Evolutionary conservation across 805 yeast genomes (phyloP).

Genomic region (Candida caryicola): DNA sequence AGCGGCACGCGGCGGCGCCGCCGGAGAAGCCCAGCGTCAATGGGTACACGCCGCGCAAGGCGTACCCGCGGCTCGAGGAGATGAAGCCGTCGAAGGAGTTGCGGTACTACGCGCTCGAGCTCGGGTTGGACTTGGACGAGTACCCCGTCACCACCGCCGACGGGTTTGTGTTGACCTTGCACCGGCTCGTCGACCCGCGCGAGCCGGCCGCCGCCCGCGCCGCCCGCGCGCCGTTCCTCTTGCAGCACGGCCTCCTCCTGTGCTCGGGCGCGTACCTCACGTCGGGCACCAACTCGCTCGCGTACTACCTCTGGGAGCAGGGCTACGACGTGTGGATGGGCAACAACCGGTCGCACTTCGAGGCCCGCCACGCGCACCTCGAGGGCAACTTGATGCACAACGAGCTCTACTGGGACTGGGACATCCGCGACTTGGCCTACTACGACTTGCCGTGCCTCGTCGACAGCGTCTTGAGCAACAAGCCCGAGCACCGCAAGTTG

Average conservation of each 20-base stretch:
- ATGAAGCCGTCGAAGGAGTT: conserved; percentile 45
- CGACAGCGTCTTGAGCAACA: conserved; percentile 50
- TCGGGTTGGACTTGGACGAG: conserved; percentile 58
- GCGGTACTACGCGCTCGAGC: conserved; percentile 61
- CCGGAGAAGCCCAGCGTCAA: conserved; percentile 12
- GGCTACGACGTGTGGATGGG: conserved; percentile 93
- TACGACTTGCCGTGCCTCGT: conserved; percentile 76
- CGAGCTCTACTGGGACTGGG: conserved; percentile 88
- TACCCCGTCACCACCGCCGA: conserved; percentile 69
- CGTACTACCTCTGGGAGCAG: conserved; percentile 47
- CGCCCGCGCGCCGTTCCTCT: conserved; percentile 58
- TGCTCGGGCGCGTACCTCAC: conserved; percentile 84
- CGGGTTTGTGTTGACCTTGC: conserved; percentile 69
- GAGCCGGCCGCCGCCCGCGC: conserved; percentile 29
- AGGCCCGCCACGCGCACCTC: conserved; percentile 53
- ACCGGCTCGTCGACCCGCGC: conserved; percentile 56
- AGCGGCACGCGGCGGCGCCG: conserved; percentile 27
- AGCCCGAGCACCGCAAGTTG: conserved; percentile 44
- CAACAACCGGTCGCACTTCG: conserved; percentile 84
- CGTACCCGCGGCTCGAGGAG: conserved; percentile 32
- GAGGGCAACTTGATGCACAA: conserved; percentile 38
- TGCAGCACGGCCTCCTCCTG: conserved; percentile 85
- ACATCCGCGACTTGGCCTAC: conserved; percentile 74
- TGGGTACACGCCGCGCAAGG: conserved; percentile 30
- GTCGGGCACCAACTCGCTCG: conserved; percentile 77